These are phyloP conservation scores for Immersiporthe knoxdaviesiana DNA, from an alignment of 2,329 filamentous ascomycete species.

Conservation along the genomic window DNA sequence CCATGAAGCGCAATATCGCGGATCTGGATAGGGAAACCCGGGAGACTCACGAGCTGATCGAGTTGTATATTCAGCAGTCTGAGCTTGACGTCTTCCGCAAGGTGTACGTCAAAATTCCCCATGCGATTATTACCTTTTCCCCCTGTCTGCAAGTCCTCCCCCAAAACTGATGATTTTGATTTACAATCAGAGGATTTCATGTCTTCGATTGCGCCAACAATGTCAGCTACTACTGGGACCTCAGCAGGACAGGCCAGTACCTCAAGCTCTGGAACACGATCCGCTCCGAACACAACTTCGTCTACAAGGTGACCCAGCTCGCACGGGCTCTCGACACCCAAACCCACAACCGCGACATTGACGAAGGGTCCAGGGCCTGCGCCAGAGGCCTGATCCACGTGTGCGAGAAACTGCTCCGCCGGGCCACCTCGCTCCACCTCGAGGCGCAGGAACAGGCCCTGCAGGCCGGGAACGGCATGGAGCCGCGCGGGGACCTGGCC, in stretches of 20 bases:
- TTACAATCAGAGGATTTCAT: background rate
- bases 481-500: background rate
- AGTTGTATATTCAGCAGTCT: background rate
- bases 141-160: background rate
- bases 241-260: background rate
- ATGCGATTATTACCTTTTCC: too few relatives aligned
- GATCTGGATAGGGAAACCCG: background rate
- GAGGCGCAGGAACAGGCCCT: background rate
- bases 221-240: slow-evolving; percentile 1
- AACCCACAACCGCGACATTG: background rate
- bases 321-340: background rate
- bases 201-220: background rate
- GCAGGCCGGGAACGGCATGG: background rate
- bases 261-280: background rate
- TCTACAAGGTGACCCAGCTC: background rate
- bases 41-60: background rate
- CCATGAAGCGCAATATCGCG: background rate
- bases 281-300: slow-evolving; percentile 6
- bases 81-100: background rate
- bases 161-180: background rate
- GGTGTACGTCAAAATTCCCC: background rate
- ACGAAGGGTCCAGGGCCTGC: background rate
- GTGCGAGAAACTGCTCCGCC: background rate
- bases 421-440: background rate
- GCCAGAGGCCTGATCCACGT: background rate